phyloP scores from a whole-genome alignment of 2,329 filamentous ascomycete genomes.

The Fusarium compactum region DNA sequence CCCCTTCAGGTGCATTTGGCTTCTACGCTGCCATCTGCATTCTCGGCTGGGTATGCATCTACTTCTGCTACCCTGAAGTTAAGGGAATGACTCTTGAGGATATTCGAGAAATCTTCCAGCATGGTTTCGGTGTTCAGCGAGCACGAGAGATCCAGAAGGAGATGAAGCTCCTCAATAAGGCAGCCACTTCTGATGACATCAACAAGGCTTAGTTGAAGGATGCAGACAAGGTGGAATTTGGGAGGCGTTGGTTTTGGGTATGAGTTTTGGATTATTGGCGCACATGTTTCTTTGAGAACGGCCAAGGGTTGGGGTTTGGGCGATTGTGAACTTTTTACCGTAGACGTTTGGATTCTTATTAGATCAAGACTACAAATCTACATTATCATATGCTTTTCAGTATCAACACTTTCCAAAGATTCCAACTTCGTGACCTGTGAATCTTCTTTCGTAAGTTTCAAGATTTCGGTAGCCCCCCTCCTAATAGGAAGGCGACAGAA shows the following conservation, averaged over 20 bases:
- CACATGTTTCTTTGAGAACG: not conserved
- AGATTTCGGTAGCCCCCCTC: too few species aligned
- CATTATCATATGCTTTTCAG: not conserved
- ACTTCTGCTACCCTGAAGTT: slow-evolving; percentile 65
- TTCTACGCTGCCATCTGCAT: slow-evolving; percentile 65
- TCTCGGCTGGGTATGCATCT: slow-evolving; percentile 56
- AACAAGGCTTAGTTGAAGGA: slow-evolving; percentile 21
- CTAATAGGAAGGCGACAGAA: not conserved
- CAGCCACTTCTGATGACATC: not conserved
- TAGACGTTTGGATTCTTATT: not conserved
- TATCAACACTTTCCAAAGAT: not conserved
- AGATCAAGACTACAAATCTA: not conserved
- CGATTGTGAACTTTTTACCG: not conserved
- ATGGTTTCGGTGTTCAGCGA: slow-evolving; percentile 60
- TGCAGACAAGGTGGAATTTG: not conserved
- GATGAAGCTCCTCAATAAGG: slow-evolving; percentile 37
- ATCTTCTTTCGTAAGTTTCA: not conserved
- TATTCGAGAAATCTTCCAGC: slow-evolving; percentile 62
- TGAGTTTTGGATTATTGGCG: not conserved
- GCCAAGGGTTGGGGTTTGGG: not conserved
- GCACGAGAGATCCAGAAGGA: slow-evolving; percentile 55
- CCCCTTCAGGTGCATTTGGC: slow-evolving; percentile 62
- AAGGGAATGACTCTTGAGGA: slow-evolving; percentile 67
- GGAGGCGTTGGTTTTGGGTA: not conserved
- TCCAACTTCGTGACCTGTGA: not conserved